Conservation (phyloP, 176 grass and related monocot genomes). For the Bothriochloa decipiens region DNA sequence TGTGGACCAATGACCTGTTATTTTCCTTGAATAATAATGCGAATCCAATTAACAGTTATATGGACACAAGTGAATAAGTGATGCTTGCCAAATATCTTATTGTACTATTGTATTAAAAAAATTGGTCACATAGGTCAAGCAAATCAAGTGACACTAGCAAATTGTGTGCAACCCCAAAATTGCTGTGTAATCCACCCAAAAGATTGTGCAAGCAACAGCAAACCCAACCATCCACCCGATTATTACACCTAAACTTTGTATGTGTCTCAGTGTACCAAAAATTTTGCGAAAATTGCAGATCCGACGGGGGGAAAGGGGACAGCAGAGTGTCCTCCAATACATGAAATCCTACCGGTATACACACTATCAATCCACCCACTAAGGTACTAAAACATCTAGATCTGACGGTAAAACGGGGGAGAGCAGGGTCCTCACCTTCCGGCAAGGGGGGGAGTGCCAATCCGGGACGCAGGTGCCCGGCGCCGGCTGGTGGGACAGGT, state of each 20-base stretch:
- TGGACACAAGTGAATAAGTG: too few species aligned
- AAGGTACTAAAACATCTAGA: background rate
- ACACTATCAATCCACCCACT: background rate
- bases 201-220: background rate
- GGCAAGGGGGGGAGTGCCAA: background rate
- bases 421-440: background rate
- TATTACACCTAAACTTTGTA: background rate
- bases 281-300: background rate
- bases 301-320: background rate
- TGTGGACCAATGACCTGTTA: too few species aligned
- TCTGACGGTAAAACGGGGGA: background rate
- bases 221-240: background rate
- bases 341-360: background rate
- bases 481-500: background rate
- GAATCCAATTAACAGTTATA: too few species aligned
- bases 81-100: too few species aligned
- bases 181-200: background rate
- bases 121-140: background rate
- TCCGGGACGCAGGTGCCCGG: background rate
- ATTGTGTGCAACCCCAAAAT: background rate
- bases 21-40: too few species aligned
- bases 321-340: background rate
- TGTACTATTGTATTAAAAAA: too few species aligned
- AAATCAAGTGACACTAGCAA: background rate
- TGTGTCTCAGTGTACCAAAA: background rate